Conservation (phyloP, 2,329 filamentous ascomycete species). For the Aspergillus quadrilineatus region DNA sequence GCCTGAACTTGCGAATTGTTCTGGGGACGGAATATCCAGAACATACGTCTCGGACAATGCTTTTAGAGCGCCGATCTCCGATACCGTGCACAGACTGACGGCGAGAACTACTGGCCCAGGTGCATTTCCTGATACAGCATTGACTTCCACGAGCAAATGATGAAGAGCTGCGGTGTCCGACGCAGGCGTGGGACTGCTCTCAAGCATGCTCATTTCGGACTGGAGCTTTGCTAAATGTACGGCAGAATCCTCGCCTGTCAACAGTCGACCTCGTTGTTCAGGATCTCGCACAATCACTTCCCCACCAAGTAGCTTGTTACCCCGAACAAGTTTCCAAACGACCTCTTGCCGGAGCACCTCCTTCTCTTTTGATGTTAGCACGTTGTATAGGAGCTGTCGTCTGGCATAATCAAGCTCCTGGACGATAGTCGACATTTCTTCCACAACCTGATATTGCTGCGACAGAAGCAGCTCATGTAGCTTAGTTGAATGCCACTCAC, state of each 20-base stretch:
- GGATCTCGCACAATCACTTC: constrained; percentile 95
- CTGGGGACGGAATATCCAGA: constrained; percentile 73
- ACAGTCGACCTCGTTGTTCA: constrained; percentile 73
- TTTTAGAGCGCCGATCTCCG: constrained; percentile 60
- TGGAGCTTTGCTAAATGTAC: constrained; percentile 89
- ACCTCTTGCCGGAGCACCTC: constrained; percentile 78
- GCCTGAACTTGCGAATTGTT: constrained; percentile 64
- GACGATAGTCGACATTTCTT: constrained; percentile 77
- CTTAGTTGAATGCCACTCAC: constrained; percentile 98
- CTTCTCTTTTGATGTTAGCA: constrained; percentile 84
- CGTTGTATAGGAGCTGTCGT: constrained; percentile 89
- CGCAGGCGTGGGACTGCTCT: constrained; percentile 70
- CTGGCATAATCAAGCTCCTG: constrained; percentile 79
- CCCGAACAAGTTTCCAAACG: constrained; percentile 90
- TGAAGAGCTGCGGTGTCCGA: constrained; percentile 69
- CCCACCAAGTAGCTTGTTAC: constrained; percentile 90
- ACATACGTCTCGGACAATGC: constrained; percentile 80
- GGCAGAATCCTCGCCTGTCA: constrained; percentile 90
- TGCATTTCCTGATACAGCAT: constrained; percentile 73
- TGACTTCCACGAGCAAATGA: constrained; percentile 83
- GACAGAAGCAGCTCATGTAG: constrained; percentile 86
- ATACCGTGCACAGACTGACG: constrained; percentile 73
- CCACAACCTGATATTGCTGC: constrained; percentile 76
- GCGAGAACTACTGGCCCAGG: constrained; percentile 74
- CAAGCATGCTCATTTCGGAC: constrained; percentile 91